Base-by-base conservation (phyloP, 768 basidiomycete species). In the Leccinum rimulosum region DNA sequence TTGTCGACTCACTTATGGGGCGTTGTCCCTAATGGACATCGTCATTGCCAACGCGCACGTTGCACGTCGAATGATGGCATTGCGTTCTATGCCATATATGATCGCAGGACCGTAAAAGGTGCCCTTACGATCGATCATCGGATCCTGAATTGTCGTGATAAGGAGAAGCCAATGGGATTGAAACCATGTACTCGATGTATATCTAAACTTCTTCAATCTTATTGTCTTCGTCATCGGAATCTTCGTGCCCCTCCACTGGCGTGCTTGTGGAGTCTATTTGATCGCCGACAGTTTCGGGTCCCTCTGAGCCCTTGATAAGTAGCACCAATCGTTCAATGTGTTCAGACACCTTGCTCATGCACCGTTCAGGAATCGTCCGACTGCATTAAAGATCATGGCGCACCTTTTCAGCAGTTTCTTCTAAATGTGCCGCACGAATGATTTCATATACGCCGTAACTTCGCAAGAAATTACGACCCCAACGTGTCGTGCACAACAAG, bases 321-420 rank as follows among this genome's bases (percentile, higher is more conserved):
- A 83, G 87, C 4, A 98, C 97, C 8, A 98, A 77, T 15, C 93
- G 84, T 67, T 94, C 93, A 43, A 97, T 89, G 48, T 89, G 87
- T 70, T 93, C 93, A 3, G 87, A 84, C 50, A 96, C 85, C 93
- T 96, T 31, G 58, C 35, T 0, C 38, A 33, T 2, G 51, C 6
- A 55, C 9, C 33, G 25, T 11, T 58, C 15, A 50, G 50, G 17
- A 28, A 48, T 19, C 14, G 28, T 52, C 15, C 28, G 28, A 27
- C 17, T 22, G 50, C 6, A 57, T 19, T 38, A 45, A 61, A 50
- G 9, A 35, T 30, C 28, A 12, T 49, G 49, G 73, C 80, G 50
- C 53, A 89, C 94, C 74, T 87, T 86, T 47, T 93, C 92, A 19
- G 88, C 88, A 6, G 75, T 80, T 74, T 98, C 97, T 25, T 79